phyloP scores from a whole-genome alignment of 2,329 filamentous ascomycete genomes.

The Corinectria fuckeliana region DNA sequence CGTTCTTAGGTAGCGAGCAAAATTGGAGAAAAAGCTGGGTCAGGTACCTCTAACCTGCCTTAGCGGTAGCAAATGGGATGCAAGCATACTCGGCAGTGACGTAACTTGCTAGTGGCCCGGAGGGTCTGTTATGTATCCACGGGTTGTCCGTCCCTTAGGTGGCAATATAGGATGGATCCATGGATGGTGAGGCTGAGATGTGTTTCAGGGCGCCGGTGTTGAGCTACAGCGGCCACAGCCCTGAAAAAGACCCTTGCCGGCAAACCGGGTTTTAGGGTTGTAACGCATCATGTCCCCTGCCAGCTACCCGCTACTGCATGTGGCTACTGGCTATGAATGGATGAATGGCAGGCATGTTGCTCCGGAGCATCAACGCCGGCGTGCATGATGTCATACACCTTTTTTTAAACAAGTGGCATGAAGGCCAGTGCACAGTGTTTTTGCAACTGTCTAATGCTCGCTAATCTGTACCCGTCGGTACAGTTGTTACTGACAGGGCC shows the following conservation, averaged over 20 bases:
- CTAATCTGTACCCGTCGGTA: no score
- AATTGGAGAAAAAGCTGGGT: no score
- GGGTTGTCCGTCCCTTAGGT: no score
- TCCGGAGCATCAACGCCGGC: slow-evolving; percentile 29
- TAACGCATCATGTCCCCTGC: not conserved
- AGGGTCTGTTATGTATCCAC: no score
- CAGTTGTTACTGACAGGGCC: not conserved
- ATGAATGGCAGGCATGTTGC: not conserved
- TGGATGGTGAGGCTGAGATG: not conserved
- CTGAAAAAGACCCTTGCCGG: not conserved
- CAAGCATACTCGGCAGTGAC: no score
- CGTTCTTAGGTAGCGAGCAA: no score
- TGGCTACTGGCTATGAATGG: not conserved
- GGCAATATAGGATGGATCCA: not conserved
- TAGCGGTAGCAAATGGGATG: no score
- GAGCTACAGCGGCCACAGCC: no score
- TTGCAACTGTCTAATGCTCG: slow-evolving; percentile 7
- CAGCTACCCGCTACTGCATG: not conserved
- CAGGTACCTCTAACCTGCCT: no score
- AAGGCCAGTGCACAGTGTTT: slow-evolving; percentile 29
- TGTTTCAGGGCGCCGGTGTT: not conserved
- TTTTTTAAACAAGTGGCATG: not conserved
- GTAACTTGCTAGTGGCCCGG: no score
- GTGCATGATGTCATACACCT: slow-evolving; percentile 32
- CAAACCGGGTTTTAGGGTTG: not conserved